Conservation (phyloP, 306 rosid species). For the Castanopsis chinensis region DNA sequence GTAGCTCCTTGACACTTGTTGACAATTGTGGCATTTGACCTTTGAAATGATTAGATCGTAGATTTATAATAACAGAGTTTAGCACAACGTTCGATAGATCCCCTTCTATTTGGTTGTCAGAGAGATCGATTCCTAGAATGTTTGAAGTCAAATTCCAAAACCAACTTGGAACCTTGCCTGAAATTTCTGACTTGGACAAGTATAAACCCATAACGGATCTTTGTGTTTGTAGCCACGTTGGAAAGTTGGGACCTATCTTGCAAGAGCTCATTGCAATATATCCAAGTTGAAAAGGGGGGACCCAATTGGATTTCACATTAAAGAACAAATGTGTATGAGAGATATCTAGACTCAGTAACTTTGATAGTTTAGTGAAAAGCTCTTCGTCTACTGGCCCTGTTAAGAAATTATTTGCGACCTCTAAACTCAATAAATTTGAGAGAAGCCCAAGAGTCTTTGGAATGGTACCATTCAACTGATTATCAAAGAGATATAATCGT, state of each 20-base stretch:
- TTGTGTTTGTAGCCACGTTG: constrained; percentile 33
- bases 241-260: constrained; percentile 32
- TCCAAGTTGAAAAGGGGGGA: too few species aligned
- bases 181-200: constrained; percentile 29
- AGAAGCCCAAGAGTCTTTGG: too few species aligned
- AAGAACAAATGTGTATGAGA: too few species aligned
- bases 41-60: constrained; percentile 23
- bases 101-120: constrained; percentile 29
- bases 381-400: too few species aligned
- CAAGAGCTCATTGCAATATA: not conserved
- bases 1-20: constrained; percentile 17
- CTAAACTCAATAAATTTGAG: rapidly evolving
- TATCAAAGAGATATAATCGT: rapidly evolving
- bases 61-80: not conserved
- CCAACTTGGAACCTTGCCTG: constrained; percentile 33
- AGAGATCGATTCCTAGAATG: not conserved
- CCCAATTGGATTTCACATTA: too few species aligned
- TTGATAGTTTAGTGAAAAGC: too few species aligned
- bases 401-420: rapidly evolving
- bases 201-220: not conserved
- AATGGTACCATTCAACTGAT: too few species aligned
- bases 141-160: constrained; percentile 20
- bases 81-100: constrained; percentile 11
- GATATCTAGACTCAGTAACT: rapidly evolving
- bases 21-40: constrained; percentile 28